A percentile compares a stretch with the other conserved stretches of the same genome.
phyloP scores from a whole-genome alignment of 176 grass and related monocot species.

The Musa acuminata region DNA sequence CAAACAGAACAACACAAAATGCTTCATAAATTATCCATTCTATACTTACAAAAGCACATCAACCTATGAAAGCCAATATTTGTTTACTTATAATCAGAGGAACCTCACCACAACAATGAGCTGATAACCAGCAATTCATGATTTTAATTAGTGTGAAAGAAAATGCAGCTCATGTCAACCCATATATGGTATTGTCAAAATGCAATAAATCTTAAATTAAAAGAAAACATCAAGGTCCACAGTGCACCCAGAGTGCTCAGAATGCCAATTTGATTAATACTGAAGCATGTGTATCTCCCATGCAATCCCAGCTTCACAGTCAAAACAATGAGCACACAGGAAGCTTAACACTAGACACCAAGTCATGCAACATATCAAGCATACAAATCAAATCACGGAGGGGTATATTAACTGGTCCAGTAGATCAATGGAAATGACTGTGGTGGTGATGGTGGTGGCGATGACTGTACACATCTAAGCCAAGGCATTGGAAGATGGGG shows the following conservation, averaged over 20 bases:
- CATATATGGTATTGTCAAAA: background rate
- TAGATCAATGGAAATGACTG: constrained; percentile 41
- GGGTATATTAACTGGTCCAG: background rate
- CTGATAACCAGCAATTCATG: background rate
- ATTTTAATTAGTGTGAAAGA: background rate
- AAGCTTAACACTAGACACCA: background rate
- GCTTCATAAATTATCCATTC: too few relatives aligned
- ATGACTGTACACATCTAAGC: constrained; percentile 47
- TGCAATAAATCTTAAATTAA: background rate
- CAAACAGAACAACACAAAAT: background rate
- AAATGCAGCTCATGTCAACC: background rate
- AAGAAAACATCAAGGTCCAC: background rate
- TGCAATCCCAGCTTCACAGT: background rate
- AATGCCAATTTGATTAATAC: background rate
- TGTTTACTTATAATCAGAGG: too few relatives aligned
- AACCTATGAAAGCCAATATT: too few relatives aligned
- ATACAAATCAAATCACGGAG: background rate
- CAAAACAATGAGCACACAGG: background rate
- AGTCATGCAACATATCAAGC: background rate
- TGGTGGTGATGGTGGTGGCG: constrained; percentile 23
- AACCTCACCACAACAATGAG: background rate
- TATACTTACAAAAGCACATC: too few relatives aligned
- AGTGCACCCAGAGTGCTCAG: background rate
- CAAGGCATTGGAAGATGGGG: constrained; percentile 54
- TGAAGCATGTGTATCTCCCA: background rate